Evolutionary conservation across 192 early-diverging fungal species (phyloP).

Genomic region (Coemansia sp.): DNA sequence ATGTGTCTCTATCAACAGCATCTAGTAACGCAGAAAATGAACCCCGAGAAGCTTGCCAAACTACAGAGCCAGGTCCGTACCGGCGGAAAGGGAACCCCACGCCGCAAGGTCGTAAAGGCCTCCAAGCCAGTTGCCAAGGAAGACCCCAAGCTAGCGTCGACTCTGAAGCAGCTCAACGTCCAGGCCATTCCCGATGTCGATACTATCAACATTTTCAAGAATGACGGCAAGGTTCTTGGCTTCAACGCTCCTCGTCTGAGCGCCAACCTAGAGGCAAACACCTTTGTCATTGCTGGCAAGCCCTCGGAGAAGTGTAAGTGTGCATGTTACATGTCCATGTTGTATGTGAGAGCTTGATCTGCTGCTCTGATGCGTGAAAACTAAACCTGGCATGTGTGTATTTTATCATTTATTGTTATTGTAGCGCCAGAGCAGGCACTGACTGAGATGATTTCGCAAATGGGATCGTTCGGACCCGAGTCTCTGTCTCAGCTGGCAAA

Average conservation of each 20-base stretch:
- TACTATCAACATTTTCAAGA: constrained; percentile 99
- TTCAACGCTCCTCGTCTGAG: constrained; percentile 85
- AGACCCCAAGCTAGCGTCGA: constrained; percentile 92
- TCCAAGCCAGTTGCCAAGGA: constrained; percentile 67
- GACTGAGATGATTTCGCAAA: constrained; percentile 49
- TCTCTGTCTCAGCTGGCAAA: constrained; percentile 85
- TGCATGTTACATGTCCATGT: neutral
- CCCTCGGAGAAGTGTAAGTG: constrained; percentile 60
- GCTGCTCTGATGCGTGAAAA: neutral
- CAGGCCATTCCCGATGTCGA: constrained; percentile 86
- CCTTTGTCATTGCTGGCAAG: constrained; percentile 90
- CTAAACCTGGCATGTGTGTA: neutral
- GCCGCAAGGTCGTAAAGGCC: constrained; percentile 85
- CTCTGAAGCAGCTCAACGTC: constrained; percentile 90
- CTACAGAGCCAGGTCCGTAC: constrained; percentile 88
- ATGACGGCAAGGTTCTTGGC: constrained; percentile 90
- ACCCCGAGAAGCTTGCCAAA: constrained; percentile 92
- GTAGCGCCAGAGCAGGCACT: constrained; percentile 46
- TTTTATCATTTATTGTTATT: neutral
- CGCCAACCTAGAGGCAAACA: constrained; percentile 86
- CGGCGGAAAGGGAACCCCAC: constrained; percentile 91
- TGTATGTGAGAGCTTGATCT: neutral
- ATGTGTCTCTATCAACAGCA: neutral
- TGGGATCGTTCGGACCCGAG: constrained; percentile 81
- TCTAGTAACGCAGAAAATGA: constrained; percentile 56